Percentiles rank a stretch among this genome's conserved stretches.
Conservation (phyloP, 2,329 filamentous ascomycete species). For the Stromatinia cepivora region DNA sequence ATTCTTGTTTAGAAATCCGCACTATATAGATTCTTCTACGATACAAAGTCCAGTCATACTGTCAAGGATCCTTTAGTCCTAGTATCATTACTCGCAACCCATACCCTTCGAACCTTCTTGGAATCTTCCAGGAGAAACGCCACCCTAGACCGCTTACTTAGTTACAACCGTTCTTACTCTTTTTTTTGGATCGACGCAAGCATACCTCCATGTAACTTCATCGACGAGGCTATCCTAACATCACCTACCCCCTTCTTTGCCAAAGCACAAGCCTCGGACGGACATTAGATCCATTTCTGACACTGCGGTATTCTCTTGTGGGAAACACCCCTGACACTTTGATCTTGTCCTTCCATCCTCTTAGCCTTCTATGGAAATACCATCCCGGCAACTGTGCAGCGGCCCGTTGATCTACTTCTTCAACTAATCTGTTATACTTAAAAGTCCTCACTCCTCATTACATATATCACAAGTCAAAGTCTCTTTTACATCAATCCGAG, state of each 20-base stretch:
- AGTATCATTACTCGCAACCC: not conserved
- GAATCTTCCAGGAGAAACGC: conserved; percentile 15
- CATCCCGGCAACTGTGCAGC: conserved; percentile 22
- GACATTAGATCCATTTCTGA: conserved; percentile 21
- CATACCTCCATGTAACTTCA: conserved; percentile 19
- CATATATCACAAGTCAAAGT: not conserved
- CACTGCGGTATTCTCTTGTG: conserved; percentile 18
- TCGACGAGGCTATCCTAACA: conserved; percentile 22
- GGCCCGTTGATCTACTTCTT: conserved; percentile 24
- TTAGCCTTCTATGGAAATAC: conserved; percentile 12
- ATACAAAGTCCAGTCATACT: not conserved
- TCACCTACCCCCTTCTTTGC: conserved; percentile 17
- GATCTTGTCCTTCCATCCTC: conserved; percentile 24
- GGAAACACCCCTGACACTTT: conserved; percentile 19
- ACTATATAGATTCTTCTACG: not conserved
- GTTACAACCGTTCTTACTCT: conserved; percentile 17
- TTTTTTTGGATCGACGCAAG: conserved; percentile 10
- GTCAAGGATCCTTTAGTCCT: not conserved
- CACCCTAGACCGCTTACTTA: not conserved
- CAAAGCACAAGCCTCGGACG: conserved; percentile 24
- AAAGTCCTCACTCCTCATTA: conserved; percentile 11
- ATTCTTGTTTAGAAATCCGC: not conserved
- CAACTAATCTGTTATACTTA: conserved; percentile 17
- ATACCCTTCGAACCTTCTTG: conserved; percentile 8
- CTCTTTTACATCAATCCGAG: not conserved